Conservation (phyloP, 75 land plant genomes). For the Cupressus sempervirens region DNA sequence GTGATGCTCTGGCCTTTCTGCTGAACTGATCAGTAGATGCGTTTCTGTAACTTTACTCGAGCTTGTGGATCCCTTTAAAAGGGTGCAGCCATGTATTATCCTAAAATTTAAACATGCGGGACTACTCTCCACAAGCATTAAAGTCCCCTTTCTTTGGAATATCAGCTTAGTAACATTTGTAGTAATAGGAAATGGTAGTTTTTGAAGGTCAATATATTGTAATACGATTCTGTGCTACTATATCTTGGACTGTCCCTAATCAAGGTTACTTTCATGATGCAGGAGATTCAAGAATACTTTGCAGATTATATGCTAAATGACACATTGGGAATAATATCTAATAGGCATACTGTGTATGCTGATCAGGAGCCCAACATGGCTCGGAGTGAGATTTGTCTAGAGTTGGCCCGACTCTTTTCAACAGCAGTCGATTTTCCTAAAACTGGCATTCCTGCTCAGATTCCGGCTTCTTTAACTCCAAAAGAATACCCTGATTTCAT, state of each 20-base stretch:
- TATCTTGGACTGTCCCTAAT: neutral
- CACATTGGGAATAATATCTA: constrained; percentile 77
- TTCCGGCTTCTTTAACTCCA: constrained; percentile 58
- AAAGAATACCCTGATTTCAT: constrained; percentile 91
- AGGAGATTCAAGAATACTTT: constrained; percentile 90
- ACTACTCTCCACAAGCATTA: neutral
- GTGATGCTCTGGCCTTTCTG: neutral
- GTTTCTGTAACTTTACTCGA: neutral
- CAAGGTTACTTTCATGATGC: constrained; percentile 19
- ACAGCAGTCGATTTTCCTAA: constrained; percentile 96
- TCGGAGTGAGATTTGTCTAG: constrained; percentile 44
- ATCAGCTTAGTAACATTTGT: neutral
- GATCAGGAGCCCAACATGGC: constrained; percentile 60
- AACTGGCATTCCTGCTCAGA: constrained; percentile 87
- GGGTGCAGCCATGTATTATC: neutral
- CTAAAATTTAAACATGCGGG: neutral
- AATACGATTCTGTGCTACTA: neutral
- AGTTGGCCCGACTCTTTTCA: constrained; percentile 73
- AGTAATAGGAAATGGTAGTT: neutral
- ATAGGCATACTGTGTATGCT: constrained; percentile 82
- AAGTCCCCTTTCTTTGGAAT: neutral
- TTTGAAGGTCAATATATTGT: neutral
- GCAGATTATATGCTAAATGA: constrained; percentile 78
- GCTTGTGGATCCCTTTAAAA: neutral
- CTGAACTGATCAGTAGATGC: neutral